Evolutionary conservation across 305 asterid species (phyloP).

Genomic region (Rubia tinctorum): DNA sequence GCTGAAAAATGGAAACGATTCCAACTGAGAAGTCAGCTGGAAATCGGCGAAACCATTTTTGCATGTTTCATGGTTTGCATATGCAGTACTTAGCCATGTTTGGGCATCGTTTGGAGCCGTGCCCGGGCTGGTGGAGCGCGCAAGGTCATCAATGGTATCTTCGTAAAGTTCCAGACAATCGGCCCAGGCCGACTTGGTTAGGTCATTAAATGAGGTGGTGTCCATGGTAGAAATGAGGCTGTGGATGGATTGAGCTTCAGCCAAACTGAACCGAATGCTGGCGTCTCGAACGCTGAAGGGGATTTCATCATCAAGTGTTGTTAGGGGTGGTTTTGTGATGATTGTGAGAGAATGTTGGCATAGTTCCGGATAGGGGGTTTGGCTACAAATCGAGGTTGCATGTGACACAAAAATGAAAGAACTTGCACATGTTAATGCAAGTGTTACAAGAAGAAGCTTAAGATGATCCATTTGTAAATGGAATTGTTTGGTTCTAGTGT

Average conservation of each 20-base stretch:
- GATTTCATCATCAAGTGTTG: slow-evolving; percentile 23
- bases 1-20: slow-evolving; percentile 16
- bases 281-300: slow-evolving; percentile 19
- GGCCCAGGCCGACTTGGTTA: slow-evolving; percentile 38
- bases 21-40: slow-evolving; percentile 26
- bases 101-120: slow-evolving; percentile 32
- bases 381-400: slow-evolving; percentile 31
- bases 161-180: slow-evolving; percentile 51
- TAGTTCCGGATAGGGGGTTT: slow-evolving; percentile 50
- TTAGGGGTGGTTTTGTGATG: slow-evolving; percentile 8
- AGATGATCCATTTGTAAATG: neutral
- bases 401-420: slow-evolving; percentile 7
- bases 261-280: slow-evolving; percentile 34
- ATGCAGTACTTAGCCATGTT: slow-evolving; percentile 63
- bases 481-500: neutral
- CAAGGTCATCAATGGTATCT: slow-evolving; percentile 42
- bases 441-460: neutral
- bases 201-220: slow-evolving; percentile 28
- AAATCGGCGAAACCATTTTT: slow-evolving; percentile 50
- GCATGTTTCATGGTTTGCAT: slow-evolving; percentile 57
- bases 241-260: slow-evolving; percentile 34
- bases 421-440: neutral
- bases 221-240: slow-evolving; percentile 35
- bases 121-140: slow-evolving; percentile 18
- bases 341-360: slow-evolving; percentile 34